Percentiles rank a stretch among this genome's conserved stretches.
phyloP scores from a whole-genome alignment of 2,329 filamentous ascomycete genomes.

The Fusarium fracticaudum region DNA sequence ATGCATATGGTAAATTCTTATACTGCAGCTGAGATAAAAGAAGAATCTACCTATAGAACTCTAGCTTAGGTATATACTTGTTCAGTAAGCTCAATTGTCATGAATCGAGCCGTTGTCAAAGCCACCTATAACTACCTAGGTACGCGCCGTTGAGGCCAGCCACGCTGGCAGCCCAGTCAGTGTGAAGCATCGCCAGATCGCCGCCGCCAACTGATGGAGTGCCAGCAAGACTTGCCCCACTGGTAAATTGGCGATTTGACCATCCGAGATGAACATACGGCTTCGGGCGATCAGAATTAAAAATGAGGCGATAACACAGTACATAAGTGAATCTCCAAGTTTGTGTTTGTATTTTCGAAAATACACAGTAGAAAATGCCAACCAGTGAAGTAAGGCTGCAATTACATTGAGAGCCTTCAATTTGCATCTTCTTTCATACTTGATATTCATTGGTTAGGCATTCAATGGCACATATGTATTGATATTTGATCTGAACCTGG shows the following conservation, averaged over 20 bases:
- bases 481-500: not conserved
- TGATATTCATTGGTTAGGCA: not conserved
- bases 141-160: conserved; percentile 28
- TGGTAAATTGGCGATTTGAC: conserved; percentile 17
- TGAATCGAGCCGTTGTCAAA: not conserved
- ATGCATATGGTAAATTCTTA: not conserved
- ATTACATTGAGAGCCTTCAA: not conserved
- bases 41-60: not conserved
- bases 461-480: not conserved
- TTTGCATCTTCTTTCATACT: not conserved
- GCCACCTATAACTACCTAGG: not conserved
- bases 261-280: conserved; percentile 26
- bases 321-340: not conserved
- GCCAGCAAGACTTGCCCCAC: conserved; percentile 20
- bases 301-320: not conserved
- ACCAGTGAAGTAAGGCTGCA: not conserved
- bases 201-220: conserved; percentile 6
- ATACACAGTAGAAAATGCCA: not conserved
- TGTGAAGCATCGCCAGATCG: conserved; percentile 22
- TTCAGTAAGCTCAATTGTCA: not conserved
- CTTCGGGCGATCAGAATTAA: conserved; percentile 27
- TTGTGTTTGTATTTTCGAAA: not conserved
- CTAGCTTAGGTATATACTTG: not conserved
- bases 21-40: not conserved
- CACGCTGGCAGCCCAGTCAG: conserved; percentile 14